Evolutionary conservation across 73 alveolate species (phyloP).

Genomic region (Symbiodinium natans): DNA sequence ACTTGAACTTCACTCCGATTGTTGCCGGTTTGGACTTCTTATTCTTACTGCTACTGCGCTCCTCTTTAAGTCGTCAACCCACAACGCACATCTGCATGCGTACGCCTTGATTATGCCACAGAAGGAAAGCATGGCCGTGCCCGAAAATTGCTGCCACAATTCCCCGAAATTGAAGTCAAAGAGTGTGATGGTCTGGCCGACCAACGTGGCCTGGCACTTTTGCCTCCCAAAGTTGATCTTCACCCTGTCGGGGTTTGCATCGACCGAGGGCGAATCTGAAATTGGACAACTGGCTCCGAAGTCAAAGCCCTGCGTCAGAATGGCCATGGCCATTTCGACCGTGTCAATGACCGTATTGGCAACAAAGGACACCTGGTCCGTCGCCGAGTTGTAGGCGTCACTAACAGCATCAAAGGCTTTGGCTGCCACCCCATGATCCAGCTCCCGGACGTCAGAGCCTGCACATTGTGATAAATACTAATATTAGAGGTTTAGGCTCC

Average conservation of each 20-base stretch:
- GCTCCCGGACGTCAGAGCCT: neutral
- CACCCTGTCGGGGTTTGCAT: neutral
- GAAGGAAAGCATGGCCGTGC: too few relatives aligned
- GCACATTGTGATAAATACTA: too few relatives aligned
- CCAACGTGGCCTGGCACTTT: neutral
- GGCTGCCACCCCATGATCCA: neutral
- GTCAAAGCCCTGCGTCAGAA: neutral
- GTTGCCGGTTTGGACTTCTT: too few relatives aligned
- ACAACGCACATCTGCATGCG: too few relatives aligned
- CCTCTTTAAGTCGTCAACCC: too few relatives aligned
- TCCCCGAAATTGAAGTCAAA: constrained; percentile 10
- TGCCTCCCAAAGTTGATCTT: neutral
- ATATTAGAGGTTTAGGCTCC: too few relatives aligned
- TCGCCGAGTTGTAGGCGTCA: neutral
- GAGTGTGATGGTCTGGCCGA: neutral
- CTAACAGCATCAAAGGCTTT: neutral
- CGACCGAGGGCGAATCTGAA: neutral
- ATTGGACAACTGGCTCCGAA: neutral
- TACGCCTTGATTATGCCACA: too few relatives aligned
- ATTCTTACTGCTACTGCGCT: too few relatives aligned
- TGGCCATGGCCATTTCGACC: neutral
- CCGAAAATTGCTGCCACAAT: too few relatives aligned
- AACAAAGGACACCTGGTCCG: neutral
- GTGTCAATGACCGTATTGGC: neutral
- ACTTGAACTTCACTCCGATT: too few relatives aligned